Base-by-base conservation (phyloP, 257 asterid genomes). In the Mitragyna speciosa region DNA sequence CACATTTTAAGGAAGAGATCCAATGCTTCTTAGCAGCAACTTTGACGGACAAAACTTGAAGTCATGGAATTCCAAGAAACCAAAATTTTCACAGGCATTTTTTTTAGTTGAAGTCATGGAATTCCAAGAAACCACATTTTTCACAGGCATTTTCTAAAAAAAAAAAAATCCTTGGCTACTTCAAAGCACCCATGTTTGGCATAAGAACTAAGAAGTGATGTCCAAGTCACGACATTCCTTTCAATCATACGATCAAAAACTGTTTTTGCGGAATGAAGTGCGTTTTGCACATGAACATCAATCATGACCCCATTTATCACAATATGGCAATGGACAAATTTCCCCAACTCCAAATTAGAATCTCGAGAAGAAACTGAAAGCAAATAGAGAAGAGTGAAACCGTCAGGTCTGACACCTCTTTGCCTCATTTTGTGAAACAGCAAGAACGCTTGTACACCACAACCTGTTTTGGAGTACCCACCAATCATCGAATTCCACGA, bases 401-500 rank as follows among this genome's bases (percentile, higher is more conserved):
- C 78, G 81, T 90, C 93, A 31, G 94, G 93, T 83, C 83, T 83
- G 89, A 86, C 28, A 80, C 93, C 88, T 72, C 69, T 28, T 82
- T 31, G 10, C 89, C 82, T 70, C 97, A 91, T 90, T 39, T 78
- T 72, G 24, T 36, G 79, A 64, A 91, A 84, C 68, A 86, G 77
- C 65, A 17, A 73, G 22, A 80, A 71, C 28, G 81, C 90, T 26
- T 83, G 85, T 66, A 83, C 80, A 26, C 84, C 76, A 30, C n/a
- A 49, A 12, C 93, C 94, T 80, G 67, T 49, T 74, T 80, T 87
- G 33, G 88, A 81, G 67, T 85, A 85, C 26, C 92, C 89, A 81
- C 86, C 72, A 47, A 91, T 61, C 70, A 89, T 45, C 30, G 89
- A 87, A 78, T 91, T 91, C 97, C 97, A 90, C 11, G 95, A 90